Evolutionary conservation across 345 rosid genomes (phyloP), one percentile per base, ranked within the genome.

Genomic region (Gossypium rotundifolium): DNA sequence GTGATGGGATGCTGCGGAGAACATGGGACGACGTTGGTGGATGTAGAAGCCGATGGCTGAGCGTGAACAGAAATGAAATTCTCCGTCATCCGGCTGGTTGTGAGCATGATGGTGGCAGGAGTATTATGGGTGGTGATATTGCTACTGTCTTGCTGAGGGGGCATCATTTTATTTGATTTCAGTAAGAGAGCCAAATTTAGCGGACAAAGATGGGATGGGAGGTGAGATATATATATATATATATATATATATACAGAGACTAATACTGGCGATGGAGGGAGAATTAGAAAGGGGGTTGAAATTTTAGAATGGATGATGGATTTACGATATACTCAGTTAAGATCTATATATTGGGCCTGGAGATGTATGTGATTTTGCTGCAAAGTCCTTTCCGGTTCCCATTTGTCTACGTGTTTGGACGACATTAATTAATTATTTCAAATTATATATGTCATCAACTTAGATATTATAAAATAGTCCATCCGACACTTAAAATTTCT

Each of bases 111-210:
- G 54, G 57, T 78, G 9, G 78, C 65, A 1, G 83, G 67, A 73
- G 70, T 60, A 51, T 69, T 74, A 64, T 77, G 77, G 58, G 10
- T 51, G 17, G 73, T 71, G 73, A 63, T 74, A 69, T 51, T 70
- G 49, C 65, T 79, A 48, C 80, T 71, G 23, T 93, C 92, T 82
- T 81, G 92, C 78, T 85, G 83, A 23, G 88, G 97, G 70, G 92
- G 90, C 93, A 90, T 90, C 86, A 81, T 53, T 54, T 27, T 17
- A 12, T 46, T 27, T 29, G 18, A 27, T 29, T 14, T 42, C 9
- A 13, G 40, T 2, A 8, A 44, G 61, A 58, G 44, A 64, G 61
- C 22, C 8, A 22, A 57, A 57, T 22, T 11, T 22, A 3, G 62
- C 11, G 20, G 11, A 9, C 23, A 11, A 20, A 57, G 52, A 48